Conservation (phyloP, 1,284 basidiomycete genomes). For the Marasmius sp. region DNA sequence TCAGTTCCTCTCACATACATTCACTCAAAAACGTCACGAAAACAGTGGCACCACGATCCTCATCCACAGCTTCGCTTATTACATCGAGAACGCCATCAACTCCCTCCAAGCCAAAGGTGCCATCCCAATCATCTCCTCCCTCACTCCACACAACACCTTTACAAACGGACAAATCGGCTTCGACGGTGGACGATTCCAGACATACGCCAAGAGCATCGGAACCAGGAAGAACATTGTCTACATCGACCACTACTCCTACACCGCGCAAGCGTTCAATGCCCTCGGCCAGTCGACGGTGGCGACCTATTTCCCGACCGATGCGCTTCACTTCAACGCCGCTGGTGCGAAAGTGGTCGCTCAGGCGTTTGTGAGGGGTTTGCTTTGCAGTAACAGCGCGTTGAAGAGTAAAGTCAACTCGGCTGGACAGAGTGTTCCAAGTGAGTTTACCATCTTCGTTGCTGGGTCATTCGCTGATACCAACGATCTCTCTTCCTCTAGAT, state of each 20-base stretch:
- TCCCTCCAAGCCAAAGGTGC: conserved; percentile 33
- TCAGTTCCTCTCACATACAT: background rate
- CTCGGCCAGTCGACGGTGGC: conserved; percentile 28
- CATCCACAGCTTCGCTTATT: conserved; percentile 22
- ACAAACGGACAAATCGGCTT: conserved; percentile 21
- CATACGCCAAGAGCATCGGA: conserved; percentile 30
- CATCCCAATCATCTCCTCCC: conserved; percentile 33
- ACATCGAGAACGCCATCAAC: conserved; percentile 28
- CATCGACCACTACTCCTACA: conserved; percentile 33
- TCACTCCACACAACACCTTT: conserved; percentile 37
- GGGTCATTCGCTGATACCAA: too few species aligned
- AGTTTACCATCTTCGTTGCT: background rate
- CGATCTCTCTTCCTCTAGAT: too few species aligned
- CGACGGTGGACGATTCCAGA: conserved; percentile 29
- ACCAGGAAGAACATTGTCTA: conserved; percentile 26
- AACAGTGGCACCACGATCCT: conserved; percentile 19
- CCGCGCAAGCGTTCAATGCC: conserved; percentile 26
- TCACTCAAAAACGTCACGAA: background rate
- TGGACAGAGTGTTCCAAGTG: conserved; percentile 25
- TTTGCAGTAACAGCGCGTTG: conserved; percentile 20
- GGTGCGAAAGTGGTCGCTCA: conserved; percentile 30
- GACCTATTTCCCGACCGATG: conserved; percentile 33
- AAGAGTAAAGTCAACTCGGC: conserved; percentile 22
- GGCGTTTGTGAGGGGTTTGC: conserved; percentile 28
- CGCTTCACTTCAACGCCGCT: conserved; percentile 32